Conservation (phyloP, 2,329 filamentous ascomycete genomes). For the Penicillium sp. region DNA sequence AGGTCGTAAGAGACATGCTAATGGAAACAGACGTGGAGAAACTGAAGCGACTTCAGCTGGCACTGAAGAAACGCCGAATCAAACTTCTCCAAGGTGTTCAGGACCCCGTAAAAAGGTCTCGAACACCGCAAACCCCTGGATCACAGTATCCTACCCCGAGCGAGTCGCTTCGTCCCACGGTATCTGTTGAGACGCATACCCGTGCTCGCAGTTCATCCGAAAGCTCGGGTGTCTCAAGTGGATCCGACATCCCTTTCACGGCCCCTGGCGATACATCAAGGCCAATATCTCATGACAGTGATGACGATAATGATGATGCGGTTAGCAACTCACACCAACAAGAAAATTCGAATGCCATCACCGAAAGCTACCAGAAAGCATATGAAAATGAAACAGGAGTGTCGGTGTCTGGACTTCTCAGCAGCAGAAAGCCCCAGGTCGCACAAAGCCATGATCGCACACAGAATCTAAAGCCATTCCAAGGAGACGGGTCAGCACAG, state of each 20-base stretch:
- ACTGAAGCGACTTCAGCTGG: slow-evolving; percentile 4
- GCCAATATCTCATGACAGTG: background rate
- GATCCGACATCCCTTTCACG: background rate
- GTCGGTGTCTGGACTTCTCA: background rate
- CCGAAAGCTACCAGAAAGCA: background rate
- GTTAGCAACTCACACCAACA: background rate
- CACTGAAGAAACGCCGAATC: slow-evolving; percentile 2
- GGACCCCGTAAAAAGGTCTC: background rate
- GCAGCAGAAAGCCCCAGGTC: background rate
- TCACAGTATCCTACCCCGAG: background rate
- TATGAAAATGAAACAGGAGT: background rate
- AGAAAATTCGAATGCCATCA: background rate
- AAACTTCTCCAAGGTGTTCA: background rate
- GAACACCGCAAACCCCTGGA: background rate
- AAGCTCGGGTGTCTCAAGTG: slow-evolving; percentile 1
- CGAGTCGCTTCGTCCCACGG: background rate
- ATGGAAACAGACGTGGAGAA: slow-evolving; percentile 1
- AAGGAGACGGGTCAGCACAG: background rate
- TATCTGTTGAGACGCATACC: background rate
- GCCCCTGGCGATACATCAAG: background rate
- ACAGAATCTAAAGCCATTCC: background rate
- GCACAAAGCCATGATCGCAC: background rate
- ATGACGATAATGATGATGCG: background rate
- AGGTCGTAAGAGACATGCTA: background rate
- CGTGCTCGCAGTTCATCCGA: background rate